Conservation (phyloP, 2,329 filamentous ascomycete genomes). For the Fusarium agapanthi region DNA sequence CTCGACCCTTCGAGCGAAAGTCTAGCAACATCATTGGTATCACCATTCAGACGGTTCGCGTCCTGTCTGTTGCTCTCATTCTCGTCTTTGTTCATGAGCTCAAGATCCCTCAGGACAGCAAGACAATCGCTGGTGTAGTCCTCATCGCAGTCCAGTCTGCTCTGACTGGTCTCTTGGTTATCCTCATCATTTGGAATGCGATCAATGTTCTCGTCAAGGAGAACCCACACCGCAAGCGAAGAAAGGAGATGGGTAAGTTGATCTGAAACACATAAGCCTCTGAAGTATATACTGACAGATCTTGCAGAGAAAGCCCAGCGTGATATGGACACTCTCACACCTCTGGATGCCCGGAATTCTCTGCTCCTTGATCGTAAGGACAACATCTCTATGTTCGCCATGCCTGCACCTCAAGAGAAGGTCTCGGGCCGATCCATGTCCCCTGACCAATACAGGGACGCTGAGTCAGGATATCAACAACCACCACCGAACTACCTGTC, state of each 20-base stretch:
- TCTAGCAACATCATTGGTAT: conserved; percentile 95
- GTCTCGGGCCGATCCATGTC: conserved; percentile 44
- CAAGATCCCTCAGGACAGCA: conserved; percentile 87
- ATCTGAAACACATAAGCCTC: not conserved
- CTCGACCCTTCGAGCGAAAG: conserved; percentile 84
- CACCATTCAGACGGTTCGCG: conserved; percentile 85
- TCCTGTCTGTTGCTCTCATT: conserved; percentile 88
- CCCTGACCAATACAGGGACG: conserved; percentile 46
- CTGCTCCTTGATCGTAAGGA: conserved; percentile 73
- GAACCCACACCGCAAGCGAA: conserved; percentile 88
- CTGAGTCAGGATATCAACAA: conserved; percentile 33
- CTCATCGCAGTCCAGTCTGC: conserved; percentile 91
- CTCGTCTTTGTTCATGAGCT: conserved; percentile 94
- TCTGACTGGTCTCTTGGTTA: conserved; percentile 82
- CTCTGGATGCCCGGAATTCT: conserved; percentile 86
- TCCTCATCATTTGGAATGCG: conserved; percentile 89
- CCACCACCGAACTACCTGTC: conserved; percentile 36
- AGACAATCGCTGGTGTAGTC: conserved; percentile 92
- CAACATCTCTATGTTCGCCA: conserved; percentile 54
- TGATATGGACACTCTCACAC: conserved; percentile 84
- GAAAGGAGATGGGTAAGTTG: conserved; percentile 86
- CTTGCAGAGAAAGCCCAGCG: conserved; percentile 75
- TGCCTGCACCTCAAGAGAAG: conserved; percentile 52
- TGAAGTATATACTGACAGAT: conserved; percentile 38
- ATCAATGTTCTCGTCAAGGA: conserved; percentile 83